These are phyloP conservation scores for Letharia lupina DNA, from an alignment of 495 filamentous ascomycete genomes.

Conservation along the genomic window DNA sequence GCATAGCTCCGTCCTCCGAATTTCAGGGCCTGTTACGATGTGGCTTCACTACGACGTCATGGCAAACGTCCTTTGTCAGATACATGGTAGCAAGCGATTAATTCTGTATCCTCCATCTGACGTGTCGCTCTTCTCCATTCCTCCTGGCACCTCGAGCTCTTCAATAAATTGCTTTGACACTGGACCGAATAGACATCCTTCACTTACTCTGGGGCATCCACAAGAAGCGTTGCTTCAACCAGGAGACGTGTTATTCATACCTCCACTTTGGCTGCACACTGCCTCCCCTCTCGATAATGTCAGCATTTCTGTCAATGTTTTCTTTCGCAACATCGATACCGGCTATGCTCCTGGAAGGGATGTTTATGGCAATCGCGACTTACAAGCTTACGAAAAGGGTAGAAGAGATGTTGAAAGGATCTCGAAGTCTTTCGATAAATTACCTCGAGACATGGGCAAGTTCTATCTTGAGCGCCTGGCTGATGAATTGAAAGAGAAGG, in stretches of 20 bases:
- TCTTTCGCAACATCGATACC: slow-evolving; percentile 62
- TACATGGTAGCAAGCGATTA: slow-evolving; percentile 61
- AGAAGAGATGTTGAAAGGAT: slow-evolving; percentile 64
- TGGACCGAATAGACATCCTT: slow-evolving; percentile 30
- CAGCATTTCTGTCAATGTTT: slow-evolving; percentile 76
- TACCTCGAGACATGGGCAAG: slow-evolving; percentile 56
- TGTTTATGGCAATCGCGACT: slow-evolving; percentile 81
- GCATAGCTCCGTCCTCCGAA: slow-evolving; percentile 74
- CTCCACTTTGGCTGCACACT: slow-evolving; percentile 78
- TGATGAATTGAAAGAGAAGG: slow-evolving; percentile 51
- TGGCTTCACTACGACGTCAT: slow-evolving; percentile 93
- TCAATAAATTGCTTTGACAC: slow-evolving; percentile 57
- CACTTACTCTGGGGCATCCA: slow-evolving; percentile 51
- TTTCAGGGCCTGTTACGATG: slow-evolving; percentile 77
- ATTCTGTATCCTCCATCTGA: slow-evolving; percentile 73
- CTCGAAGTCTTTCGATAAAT: slow-evolving; percentile 52
- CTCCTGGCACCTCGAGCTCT: slow-evolving; percentile 72
- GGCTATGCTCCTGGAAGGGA: slow-evolving; percentile 71
- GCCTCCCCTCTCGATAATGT: slow-evolving; percentile 48
- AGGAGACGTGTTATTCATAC: slow-evolving; percentile 73
- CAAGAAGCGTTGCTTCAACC: slow-evolving; percentile 55
- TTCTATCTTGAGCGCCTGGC: slow-evolving; percentile 74
- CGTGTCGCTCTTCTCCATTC: slow-evolving; percentile 58
- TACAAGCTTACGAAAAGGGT: slow-evolving; percentile 76
- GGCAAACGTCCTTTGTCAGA: slow-evolving; percentile 82